phyloP scores from a whole-genome alignment of 306 rosid genomes.

The Casuarina equisetifolia region DNA sequence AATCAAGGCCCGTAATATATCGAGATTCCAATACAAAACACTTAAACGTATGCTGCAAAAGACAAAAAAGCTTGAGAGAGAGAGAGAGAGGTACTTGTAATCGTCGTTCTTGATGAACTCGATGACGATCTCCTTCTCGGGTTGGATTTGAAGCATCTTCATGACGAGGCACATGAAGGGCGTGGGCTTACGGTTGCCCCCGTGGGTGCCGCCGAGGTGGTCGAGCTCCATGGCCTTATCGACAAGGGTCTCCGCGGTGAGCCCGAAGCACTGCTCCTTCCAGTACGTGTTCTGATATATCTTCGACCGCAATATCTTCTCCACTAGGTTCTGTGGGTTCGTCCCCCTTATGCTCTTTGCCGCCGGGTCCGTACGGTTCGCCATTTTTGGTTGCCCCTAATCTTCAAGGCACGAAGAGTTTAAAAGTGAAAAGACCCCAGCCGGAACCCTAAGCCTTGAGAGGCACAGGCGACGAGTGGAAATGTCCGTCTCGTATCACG shows the following conservation, averaged over 20 bases:
- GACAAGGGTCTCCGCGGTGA: conserved; percentile 92
- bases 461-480: not conserved
- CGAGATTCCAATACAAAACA: not conserved
- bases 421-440: not conserved
- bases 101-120: conserved; percentile 95
- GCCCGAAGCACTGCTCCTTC: conserved; percentile 98
- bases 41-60: not conserved
- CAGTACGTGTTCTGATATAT: conserved; percentile 88
- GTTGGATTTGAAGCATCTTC: conserved; percentile 99
- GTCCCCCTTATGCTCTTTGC: conserved; percentile 94
- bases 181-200: conserved; percentile 91
- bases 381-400: conserved; percentile 41
- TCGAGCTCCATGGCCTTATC: conserved; percentile 99
- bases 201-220: conserved; percentile 88
- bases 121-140: conserved; percentile 95
- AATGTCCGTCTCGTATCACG: not conserved
- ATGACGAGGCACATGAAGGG: conserved; percentile 94
- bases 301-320: conserved; percentile 93
- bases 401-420: not conserved
- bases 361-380: conserved; percentile 94
- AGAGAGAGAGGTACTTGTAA: conserved; percentile 54
- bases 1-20: not conserved
- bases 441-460: conserved; percentile 7
- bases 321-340: conserved; percentile 92
- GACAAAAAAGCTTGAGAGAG: not conserved